These are phyloP conservation scores for Chrysoporthe deuterocubensis DNA, from an alignment of 2,329 filamentous ascomycete genomes.

Conservation along the genomic window DNA sequence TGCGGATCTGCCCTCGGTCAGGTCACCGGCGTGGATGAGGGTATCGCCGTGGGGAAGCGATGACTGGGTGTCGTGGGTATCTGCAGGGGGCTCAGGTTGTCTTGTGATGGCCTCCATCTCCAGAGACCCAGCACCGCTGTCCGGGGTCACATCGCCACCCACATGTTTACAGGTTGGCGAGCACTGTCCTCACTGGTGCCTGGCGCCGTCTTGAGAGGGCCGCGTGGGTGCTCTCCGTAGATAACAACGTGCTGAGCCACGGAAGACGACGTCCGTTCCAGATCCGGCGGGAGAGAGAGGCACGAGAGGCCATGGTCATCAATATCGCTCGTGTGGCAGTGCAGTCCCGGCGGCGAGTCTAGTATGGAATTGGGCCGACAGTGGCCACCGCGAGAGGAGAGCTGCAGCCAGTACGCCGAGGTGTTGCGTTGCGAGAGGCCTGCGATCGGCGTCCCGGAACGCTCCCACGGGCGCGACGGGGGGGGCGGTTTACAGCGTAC, in stretches of 20 bases:
- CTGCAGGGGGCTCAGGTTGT: slow-evolving; percentile 4
- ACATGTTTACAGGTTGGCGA: background rate
- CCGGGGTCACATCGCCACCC: background rate
- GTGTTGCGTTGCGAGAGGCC: slow-evolving; percentile 1
- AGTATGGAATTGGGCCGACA: background rate
- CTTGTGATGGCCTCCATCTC: slow-evolving; percentile 11
- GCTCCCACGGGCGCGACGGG: background rate
- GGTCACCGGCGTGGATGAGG: slow-evolving; percentile 53
- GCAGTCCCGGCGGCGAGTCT: background rate
- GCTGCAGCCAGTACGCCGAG: background rate
- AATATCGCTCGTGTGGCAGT: background rate
- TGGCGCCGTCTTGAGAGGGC: background rate
- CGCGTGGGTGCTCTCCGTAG: background rate
- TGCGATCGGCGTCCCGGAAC: slow-evolving; percentile 8
- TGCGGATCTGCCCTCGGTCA: slow-evolving; percentile 43
- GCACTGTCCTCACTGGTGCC: background rate
- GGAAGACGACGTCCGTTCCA: background rate
- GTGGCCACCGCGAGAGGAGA: background rate
- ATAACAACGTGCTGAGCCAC: slow-evolving; percentile 1
- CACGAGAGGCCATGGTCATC: background rate
- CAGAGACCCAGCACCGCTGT: background rate
- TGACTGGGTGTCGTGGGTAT: slow-evolving; percentile 9
- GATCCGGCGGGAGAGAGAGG: background rate
- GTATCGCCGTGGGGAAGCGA: slow-evolving; percentile 9
- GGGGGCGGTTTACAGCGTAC: background rate